These are phyloP conservation scores for Curvularia verruculosa DNA, from an alignment of 2,329 filamentous ascomycete genomes.

Conservation along the genomic window DNA sequence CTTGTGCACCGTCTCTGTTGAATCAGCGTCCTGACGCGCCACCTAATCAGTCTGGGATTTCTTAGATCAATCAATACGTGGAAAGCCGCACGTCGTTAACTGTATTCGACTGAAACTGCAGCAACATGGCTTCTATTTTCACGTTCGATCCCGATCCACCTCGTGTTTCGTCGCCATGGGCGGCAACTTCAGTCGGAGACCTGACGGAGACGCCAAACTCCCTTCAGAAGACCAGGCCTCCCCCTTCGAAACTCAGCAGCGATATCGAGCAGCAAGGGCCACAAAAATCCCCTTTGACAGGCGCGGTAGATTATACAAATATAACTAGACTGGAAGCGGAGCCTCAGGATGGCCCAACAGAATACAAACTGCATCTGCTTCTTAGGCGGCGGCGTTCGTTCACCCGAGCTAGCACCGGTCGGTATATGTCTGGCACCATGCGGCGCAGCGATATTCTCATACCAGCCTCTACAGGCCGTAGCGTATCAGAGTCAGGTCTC, in stretches of 20 bases:
- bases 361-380: constrained; percentile 94
- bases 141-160: constrained; percentile 90
- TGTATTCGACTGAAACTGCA: not conserved
- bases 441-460: constrained; percentile 50
- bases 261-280: constrained; percentile 10
- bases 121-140: constrained; percentile 87
- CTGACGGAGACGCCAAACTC: constrained; percentile 22
- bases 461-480: constrained; percentile 30
- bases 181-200: constrained; percentile 57
- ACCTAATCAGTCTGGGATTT: constrained; percentile 7
- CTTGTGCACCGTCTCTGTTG: constrained; percentile 16
- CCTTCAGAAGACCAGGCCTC: constrained; percentile 26
- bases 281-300: constrained; percentile 5
- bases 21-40: constrained; percentile 13
- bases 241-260: constrained; percentile 16
- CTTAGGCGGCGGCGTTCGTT: constrained; percentile 79
- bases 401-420: constrained; percentile 70
- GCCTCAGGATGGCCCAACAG: constrained; percentile 90
- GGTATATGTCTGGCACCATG: constrained; percentile 59
- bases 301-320: constrained; percentile 35
- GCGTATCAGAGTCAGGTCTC: constrained; percentile 40
- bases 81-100: not conserved
- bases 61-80: not conserved
- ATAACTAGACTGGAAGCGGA: constrained; percentile 84
- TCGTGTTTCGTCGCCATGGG: constrained; percentile 89